These are phyloP conservation scores for Skeletonema menzelii DNA, from an alignment of 108 stramenopile genomes.

Conservation along the genomic window DNA sequence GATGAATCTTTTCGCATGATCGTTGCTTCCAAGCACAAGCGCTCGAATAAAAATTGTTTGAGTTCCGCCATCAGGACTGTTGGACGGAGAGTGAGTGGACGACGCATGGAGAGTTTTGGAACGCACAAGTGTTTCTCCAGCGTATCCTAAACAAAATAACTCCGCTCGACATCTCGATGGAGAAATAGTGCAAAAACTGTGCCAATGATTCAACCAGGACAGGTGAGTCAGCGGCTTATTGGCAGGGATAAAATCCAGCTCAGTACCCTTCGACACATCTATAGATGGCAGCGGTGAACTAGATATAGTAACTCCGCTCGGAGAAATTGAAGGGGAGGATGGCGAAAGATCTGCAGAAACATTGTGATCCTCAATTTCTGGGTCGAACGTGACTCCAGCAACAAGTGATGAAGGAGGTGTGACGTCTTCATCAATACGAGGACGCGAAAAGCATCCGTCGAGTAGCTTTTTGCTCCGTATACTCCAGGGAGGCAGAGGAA, in stretches of 20 bases:
- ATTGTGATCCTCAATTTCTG: slow-evolving; percentile 2
- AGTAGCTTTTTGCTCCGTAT: slow-evolving; percentile 54
- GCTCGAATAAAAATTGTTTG: slow-evolving; percentile 62
- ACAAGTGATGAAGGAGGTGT: slow-evolving; percentile 34
- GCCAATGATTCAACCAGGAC: slow-evolving; percentile 86
- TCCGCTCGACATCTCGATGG: slow-evolving; percentile 64
- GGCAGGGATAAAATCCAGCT: neutral
- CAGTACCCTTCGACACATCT: slow-evolving; percentile 45
- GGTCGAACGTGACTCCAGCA: slow-evolving; percentile 19
- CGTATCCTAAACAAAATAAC: slow-evolving; percentile 72
- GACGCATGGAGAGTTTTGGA: neutral
- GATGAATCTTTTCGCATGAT: slow-evolving; percentile 52
- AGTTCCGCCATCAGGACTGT: slow-evolving; percentile 10
- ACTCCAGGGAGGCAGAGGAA: slow-evolving; percentile 77
- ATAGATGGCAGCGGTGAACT: slow-evolving; percentile 71
- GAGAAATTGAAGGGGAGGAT: slow-evolving; percentile 55
- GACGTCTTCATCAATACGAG: slow-evolving; percentile 39
- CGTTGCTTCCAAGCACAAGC: slow-evolving; percentile 62
- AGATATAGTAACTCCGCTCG: slow-evolving; percentile 75
- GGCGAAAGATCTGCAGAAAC: slow-evolving; percentile 22
- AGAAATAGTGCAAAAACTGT: slow-evolving; percentile 62
- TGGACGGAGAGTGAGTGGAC: neutral
- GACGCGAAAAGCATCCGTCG: slow-evolving; percentile 60
- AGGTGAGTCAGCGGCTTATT: slow-evolving; percentile 60
- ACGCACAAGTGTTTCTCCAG: slow-evolving; percentile 6